Conservation (phyloP, 2,329 filamentous ascomycete species). For the Fusarium drepaniforme region DNA sequence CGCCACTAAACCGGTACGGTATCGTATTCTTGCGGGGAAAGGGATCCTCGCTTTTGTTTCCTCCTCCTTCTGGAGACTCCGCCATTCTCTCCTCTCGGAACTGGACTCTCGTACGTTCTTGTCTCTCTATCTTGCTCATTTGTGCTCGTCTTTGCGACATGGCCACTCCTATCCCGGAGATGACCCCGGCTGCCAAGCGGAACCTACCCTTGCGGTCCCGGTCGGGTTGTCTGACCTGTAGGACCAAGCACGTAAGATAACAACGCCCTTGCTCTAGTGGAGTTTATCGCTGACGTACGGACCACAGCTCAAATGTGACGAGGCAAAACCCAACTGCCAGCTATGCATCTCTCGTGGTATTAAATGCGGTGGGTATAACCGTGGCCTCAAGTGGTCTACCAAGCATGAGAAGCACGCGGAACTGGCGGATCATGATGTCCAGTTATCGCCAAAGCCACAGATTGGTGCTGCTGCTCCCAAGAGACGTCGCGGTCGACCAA, state of each 20-base stretch:
- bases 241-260: constrained; percentile 30
- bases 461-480: background rate
- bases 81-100: background rate
- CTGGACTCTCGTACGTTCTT: background rate
- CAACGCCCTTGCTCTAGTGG: background rate
- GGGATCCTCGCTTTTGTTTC: background rate
- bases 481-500: constrained; percentile 29
- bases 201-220: constrained; percentile 25
- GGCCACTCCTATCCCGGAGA: background rate
- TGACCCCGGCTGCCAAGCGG: constrained; percentile 4
- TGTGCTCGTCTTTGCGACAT: background rate
- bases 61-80: background rate
- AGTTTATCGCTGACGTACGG: constrained; percentile 1
- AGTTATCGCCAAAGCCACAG: constrained; percentile 5
- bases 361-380: constrained; percentile 39
- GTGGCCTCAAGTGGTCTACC: constrained; percentile 37
- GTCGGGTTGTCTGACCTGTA: constrained; percentile 33
- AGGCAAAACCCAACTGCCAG: constrained; percentile 36
- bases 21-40: constrained; percentile 32
- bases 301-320: constrained; percentile 45
- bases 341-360: constrained; percentile 38
- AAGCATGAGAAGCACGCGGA: constrained; percentile 34
- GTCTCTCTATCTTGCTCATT: background rate
- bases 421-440: constrained; percentile 21
- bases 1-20: constrained; percentile 28